Conservation (phyloP, 1,139 yeast species). For the Keqinozyma sinolaborantium region DNA sequence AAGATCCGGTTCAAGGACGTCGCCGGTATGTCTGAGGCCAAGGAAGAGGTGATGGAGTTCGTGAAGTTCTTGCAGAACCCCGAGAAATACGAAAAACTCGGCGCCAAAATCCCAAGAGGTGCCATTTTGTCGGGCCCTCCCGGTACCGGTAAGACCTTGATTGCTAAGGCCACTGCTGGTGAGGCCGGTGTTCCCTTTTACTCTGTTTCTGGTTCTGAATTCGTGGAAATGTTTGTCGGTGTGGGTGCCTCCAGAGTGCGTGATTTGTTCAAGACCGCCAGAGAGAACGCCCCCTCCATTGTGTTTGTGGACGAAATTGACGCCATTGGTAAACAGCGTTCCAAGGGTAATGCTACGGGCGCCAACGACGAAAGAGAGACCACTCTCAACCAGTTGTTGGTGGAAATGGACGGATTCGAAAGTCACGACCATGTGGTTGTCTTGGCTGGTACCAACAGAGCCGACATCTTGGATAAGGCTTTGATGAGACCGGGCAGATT, state of each 20-base stretch:
- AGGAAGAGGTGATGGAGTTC: constrained; percentile 96
- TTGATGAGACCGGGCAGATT: constrained; percentile 95
- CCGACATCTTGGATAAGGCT: constrained; percentile 91
- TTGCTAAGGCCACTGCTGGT: constrained; percentile 99
- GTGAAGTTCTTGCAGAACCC: constrained; percentile 91
- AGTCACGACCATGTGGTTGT: constrained; percentile 92
- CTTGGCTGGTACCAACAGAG: constrained; percentile 93
- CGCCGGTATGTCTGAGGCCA: constrained; percentile 98
- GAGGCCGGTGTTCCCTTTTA: constrained; percentile 97
- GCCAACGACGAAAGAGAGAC: constrained; percentile 96
- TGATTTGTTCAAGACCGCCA: constrained; percentile 87
- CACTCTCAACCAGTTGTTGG: constrained; percentile 88
- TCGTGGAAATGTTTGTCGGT: constrained; percentile 98
- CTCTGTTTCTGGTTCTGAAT: constrained; percentile 96
- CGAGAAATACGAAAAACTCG: constrained; percentile 79
- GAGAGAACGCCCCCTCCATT: constrained; percentile 90
- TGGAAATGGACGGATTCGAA: constrained; percentile 97
- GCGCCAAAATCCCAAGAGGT: constrained; percentile 97
- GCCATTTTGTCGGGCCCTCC: constrained; percentile 99
- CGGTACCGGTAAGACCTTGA: constrained; percentile 95
- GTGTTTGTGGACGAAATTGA: constrained; percentile 96
- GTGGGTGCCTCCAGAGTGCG: constrained; percentile 98
- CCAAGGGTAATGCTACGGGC: constrained; percentile 79
- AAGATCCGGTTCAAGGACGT: constrained; percentile 89
- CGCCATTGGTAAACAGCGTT: constrained; percentile 95